A percentile compares a stretch with the other conserved stretches of the same genome.
Evolutionary conservation across 768 basidiomycete species (phyloP).

Genomic region (Rhizopogon vesiculosus): DNA sequence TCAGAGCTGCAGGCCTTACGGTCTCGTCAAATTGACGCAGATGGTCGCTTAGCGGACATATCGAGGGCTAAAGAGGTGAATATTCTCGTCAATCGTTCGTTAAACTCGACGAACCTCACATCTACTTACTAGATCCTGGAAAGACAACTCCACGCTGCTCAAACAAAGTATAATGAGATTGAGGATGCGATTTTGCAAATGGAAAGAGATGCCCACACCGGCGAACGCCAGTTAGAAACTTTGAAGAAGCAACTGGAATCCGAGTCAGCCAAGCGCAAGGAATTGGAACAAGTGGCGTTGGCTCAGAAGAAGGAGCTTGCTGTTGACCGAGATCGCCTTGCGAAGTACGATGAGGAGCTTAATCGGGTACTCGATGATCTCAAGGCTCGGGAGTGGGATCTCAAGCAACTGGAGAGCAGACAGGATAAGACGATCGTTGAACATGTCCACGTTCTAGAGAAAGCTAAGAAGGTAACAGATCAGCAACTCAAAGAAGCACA

Average conservation of each 20-base stretch:
- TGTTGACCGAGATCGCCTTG: slow-evolving; percentile 61
- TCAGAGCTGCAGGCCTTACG: slow-evolving; percentile 71
- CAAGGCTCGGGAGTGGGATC: slow-evolving; percentile 78
- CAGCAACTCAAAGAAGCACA: slow-evolving; percentile 82
- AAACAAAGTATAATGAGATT: slow-evolving; percentile 75
- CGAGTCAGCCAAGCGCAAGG: slow-evolving; percentile 67
- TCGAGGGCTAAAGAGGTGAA: slow-evolving; percentile 71
- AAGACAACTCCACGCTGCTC: slow-evolving; percentile 66
- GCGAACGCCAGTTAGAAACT: slow-evolving; percentile 68
- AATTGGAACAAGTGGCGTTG: slow-evolving; percentile 63
- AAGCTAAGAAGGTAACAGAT: slow-evolving; percentile 93
- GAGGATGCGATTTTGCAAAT: slow-evolving; percentile 85
- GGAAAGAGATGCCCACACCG: slow-evolving; percentile 75
- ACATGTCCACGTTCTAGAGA: slow-evolving; percentile 93
- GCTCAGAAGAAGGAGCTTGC: slow-evolving; percentile 66
- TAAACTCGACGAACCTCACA: neutral
- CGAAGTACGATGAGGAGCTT: slow-evolving; percentile 74
- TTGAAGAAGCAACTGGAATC: slow-evolving; percentile 67
- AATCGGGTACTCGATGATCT: slow-evolving; percentile 79
- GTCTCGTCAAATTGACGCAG: slow-evolving; percentile 62
- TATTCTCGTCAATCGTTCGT: slow-evolving; percentile 1
- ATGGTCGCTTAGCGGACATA: slow-evolving; percentile 58
- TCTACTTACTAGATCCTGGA: slow-evolving; percentile 55
- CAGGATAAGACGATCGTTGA: slow-evolving; percentile 99
- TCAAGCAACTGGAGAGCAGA: slow-evolving; percentile 77